These are phyloP conservation scores for Nemophila menziesii DNA, from an alignment of 257 asterid genomes.

Conservation along the genomic window DNA sequence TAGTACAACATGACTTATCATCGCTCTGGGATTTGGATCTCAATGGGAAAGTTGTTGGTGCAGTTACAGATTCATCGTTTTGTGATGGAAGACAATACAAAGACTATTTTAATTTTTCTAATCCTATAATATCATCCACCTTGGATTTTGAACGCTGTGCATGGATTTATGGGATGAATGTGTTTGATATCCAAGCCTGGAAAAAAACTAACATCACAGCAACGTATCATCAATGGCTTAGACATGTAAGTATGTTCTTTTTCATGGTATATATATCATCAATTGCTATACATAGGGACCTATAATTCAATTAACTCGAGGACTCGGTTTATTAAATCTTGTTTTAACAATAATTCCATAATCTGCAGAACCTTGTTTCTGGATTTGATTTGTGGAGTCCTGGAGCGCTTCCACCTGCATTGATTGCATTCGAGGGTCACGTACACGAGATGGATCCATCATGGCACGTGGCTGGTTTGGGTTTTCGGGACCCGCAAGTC, in stretches of 20 bases:
- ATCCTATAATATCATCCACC: conserved; percentile 38
- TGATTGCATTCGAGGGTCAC: conserved; percentile 68
- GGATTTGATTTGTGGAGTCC: conserved; percentile 65
- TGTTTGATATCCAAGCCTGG: conserved; percentile 74
- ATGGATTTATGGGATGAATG: conserved; percentile 75
- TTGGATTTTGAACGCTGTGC: conserved; percentile 42
- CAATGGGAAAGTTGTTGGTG: conserved; percentile 69
- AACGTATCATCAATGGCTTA: conserved; percentile 76
- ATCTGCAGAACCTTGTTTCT: conserved; percentile 48
- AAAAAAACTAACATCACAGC: conserved; percentile 54
- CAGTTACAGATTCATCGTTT: conserved; percentile 64
- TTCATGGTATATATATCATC: too few species aligned
- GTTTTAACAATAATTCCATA: background rate
- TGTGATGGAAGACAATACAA: conserved; percentile 61
- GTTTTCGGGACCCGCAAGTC: conserved; percentile 28
- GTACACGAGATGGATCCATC: conserved; percentile 48
- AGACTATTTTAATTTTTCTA: conserved; percentile 61
- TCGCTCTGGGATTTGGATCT: conserved; percentile 79
- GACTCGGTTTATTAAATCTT: background rate
- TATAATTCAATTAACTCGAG: too few species aligned
- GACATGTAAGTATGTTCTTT: conserved; percentile 41
- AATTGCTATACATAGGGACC: too few species aligned
- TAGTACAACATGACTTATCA: conserved; percentile 68
- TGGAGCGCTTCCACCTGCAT: conserved; percentile 74
- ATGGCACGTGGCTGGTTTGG: conserved; percentile 76